Percentiles rank a stretch among this genome's conserved stretches.
Evolutionary conservation across 768 basidiomycete genomes (phyloP).

Genomic region (Naganishia randhawae): DNA sequence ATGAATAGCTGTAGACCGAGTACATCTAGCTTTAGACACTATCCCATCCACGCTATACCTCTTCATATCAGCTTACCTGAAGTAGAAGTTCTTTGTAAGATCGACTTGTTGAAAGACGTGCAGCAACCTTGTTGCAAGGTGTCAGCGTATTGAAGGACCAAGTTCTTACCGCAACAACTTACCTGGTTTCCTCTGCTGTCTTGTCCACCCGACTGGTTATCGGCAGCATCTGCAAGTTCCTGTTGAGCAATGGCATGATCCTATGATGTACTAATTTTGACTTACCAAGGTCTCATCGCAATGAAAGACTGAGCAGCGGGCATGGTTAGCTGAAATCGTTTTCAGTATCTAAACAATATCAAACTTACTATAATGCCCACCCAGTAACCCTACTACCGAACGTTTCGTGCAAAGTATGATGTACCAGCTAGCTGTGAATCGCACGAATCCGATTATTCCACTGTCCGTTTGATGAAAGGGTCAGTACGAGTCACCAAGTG

Average conservation of each 20-base stretch:
- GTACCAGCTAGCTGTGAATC: slow-evolving; percentile 94
- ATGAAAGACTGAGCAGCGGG: slow-evolving; percentile 64
- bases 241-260: background rate
- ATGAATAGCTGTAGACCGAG: too few species aligned
- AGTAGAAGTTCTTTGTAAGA: slow-evolving; percentile 98
- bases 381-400: slow-evolving; percentile 85
- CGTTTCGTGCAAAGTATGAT: slow-evolving; percentile 85
- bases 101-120: slow-evolving; percentile 94
- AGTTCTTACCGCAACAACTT: slow-evolving; percentile 3
- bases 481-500: background rate
- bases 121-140: slow-evolving; percentile 58
- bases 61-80: slow-evolving; percentile 60
- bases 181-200: slow-evolving; percentile 76
- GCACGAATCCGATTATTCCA: slow-evolving; percentile 68
- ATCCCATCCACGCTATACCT: background rate
- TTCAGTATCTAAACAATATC: too few species aligned
- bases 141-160: background rate
- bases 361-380: slow-evolving; percentile 71
- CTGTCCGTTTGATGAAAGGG: slow-evolving; percentile 24
- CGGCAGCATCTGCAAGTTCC: slow-evolving; percentile 54
- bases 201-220: slow-evolving; percentile 80
- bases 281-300: slow-evolving; percentile 86
- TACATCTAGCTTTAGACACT: slow-evolving; percentile 51
- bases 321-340: background rate
- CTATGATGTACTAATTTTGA: background rate